Base-by-base conservation (phyloP, 2,329 filamentous ascomycete species). In the Fusarium chaquense region DNA sequence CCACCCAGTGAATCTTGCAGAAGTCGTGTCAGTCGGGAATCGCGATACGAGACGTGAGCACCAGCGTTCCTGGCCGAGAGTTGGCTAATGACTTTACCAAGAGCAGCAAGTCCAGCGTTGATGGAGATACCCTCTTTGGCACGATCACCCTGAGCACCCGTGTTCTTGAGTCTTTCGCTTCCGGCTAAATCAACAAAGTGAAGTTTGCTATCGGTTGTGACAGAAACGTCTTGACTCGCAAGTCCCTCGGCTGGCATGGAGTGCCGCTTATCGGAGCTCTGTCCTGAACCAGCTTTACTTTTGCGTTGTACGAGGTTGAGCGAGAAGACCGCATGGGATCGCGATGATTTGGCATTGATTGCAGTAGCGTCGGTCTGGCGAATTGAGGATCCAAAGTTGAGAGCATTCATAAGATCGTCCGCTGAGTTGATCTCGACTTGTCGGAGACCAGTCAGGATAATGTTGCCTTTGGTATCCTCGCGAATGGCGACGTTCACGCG, bases 71-170 rank as follows among this genome's bases (percentile, higher is more conserved):
- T 92, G 20, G 94, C 97, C 1, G 96, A 99, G 43, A 99, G 86
- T 81, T 99, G 96, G 35, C 96, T 97, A 76, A 99, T 99, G 79
- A 99, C 96, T 80, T 99, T 99, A 77, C 96, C 96, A 28, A 99
- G 85, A 65, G 94, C 95, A 51, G 96, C 96, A 65, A 99, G 87
- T 63, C 96, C 96, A 40, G 93, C 96, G 76, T 99, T 99, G 84
- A 99, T 99, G 15, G 95, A 97, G 64, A 99, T 99, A 73, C 96
- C 96, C 80, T 99, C 96, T 78, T 90, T 95, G 40, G 96, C 96
- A 60, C 96, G 89, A 74, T 98, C 96, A 44, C 96, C 96, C 68
- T 97, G 94, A 1, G 96, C 96, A 35, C 94, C 93, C 0, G 96
- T 99, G 75, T 99, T 98, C 83, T 99, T 99, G 76, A 99, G 83